These are phyloP conservation scores for Dactylonectria estremocensis DNA, from an alignment of 2,329 filamentous ascomycete genomes.

Conservation along the genomic window DNA sequence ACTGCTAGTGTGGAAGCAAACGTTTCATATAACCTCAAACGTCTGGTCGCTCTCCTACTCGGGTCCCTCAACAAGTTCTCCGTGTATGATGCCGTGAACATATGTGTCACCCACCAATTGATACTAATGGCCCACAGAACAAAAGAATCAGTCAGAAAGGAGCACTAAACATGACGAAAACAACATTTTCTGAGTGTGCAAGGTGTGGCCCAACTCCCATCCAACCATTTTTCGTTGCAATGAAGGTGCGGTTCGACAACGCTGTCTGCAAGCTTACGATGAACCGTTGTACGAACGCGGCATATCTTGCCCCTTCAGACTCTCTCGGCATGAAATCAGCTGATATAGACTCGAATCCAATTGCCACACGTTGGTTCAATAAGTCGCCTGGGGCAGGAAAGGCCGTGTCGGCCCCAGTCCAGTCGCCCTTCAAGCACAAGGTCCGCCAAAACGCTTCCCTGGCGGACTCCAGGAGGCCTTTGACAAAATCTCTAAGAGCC, in stretches of 20 bases:
- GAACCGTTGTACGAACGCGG: not conserved
- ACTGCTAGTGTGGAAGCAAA: too few species aligned
- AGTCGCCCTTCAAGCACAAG: constrained; percentile 3
- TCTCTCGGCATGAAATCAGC: not conserved
- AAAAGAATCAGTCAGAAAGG: constrained; percentile 1
- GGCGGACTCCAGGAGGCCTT: not conserved
- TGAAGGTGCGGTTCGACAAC: constrained; percentile 8
- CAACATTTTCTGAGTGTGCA: constrained; percentile 1
- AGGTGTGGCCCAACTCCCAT: constrained; percentile 11
- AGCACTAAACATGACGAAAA: constrained; percentile 3
- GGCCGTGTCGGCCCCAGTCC: not conserved
- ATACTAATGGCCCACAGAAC: constrained; percentile 8
- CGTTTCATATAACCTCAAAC: too few species aligned
- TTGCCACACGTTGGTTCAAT: not conserved
- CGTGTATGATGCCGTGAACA: constrained; percentile 20
- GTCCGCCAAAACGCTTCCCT: constrained; percentile 10
- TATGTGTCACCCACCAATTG: constrained; percentile 20
- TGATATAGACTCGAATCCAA: not conserved
- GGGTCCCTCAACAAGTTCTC: constrained; percentile 1
- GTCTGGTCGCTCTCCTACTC: too few species aligned
- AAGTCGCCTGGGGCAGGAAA: not conserved
- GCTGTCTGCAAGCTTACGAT: not conserved
- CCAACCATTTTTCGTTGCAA: not conserved
- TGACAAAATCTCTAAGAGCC: not conserved
- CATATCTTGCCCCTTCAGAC: not conserved